Evolutionary conservation across 2,329 filamentous ascomycete species (phyloP), one percentile per base, ranked within the genome.

Genomic region (Cytospora mali): DNA sequence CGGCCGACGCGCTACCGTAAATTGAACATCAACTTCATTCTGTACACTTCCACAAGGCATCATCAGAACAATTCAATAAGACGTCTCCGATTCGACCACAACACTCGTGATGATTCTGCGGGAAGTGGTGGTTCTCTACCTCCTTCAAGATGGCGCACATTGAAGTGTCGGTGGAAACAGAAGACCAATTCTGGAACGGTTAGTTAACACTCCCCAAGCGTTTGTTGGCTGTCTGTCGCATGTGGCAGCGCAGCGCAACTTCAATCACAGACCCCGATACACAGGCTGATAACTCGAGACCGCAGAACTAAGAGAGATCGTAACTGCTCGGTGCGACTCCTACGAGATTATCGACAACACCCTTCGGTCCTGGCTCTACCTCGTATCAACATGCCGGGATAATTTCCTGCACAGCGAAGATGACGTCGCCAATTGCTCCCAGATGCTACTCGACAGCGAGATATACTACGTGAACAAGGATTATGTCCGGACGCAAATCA

Each of bases 141-240:
- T 60, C 55, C 53, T 57, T 52, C 54, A 80, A 69, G 71, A 85
- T 85, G 82, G 78, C 79, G 70, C 79, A 90, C 79, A 85, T 86
- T 77, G 89, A 93, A 76, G 84, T 84, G 72, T 84, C 83, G 73
- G 83, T 91, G 76, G 89, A 93, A 77, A 88, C 87, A 76, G 91
- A 92, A 79, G 85, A 92, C 75, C 88, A 93, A 77, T 93, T 97
- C 79, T 97, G 93, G 94, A 83, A 88, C 77, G 91, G 93, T 96
- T 69, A 68, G 76, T 73, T 58, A 35, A 65, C 66, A 68, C 59
- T 65, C 68, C 57, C 65, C 58, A 35, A 55, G 5, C 13, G 1
- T 16, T 35, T 39, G 35, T 42, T 21, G 42, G 29, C 54, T 50
- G 21, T 39, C 25, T 61, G 23, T 59, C 42, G n/a, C 42, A 23